A percentile compares a stretch with the other conserved stretches of the same genome.
These are phyloP conservation scores for Pachyrhizus erosus DNA, from an alignment of 306 rosid genomes.

Conservation along the genomic window DNA sequence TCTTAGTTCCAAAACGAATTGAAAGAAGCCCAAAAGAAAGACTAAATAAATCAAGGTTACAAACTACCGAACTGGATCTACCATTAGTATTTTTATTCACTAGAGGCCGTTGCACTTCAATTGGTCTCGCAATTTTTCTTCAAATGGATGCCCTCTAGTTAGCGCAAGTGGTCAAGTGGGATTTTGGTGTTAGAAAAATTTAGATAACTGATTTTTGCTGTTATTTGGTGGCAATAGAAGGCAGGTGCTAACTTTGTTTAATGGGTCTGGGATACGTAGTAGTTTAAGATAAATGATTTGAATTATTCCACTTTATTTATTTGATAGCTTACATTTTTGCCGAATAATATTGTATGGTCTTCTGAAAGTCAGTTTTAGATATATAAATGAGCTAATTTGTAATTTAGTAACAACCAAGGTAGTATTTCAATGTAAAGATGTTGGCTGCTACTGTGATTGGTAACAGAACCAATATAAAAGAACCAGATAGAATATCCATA, in stretches of 20 bases:
- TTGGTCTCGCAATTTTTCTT: not conserved
- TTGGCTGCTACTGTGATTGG: not conserved
- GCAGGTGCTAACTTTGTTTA: not conserved
- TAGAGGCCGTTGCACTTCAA: slow-evolving; percentile 15
- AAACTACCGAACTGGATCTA: not conserved
- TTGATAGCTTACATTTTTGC: not conserved
- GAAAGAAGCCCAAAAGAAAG: slow-evolving; percentile 22
- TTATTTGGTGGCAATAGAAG: slow-evolving; percentile 8
- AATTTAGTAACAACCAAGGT: not conserved
- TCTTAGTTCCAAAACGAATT: not conserved
- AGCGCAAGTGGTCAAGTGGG: not conserved
- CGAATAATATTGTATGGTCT: slow-evolving; percentile 2
- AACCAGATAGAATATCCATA: not conserved
- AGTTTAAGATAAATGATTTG: not conserved
- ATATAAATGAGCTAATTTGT: not conserved
- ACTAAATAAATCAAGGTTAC: not conserved
- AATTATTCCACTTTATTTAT: not conserved
- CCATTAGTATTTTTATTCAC: not conserved
- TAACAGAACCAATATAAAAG: not conserved
- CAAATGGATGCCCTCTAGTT: not conserved
- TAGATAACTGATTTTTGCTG: slow-evolving; percentile 5
- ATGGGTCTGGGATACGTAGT: not conserved
- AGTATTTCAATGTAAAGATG: not conserved
- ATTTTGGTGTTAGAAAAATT: slow-evolving; percentile 15
- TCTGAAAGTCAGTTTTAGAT: not conserved